A percentile compares a stretch with the other conserved stretches of the same genome.
phyloP scores from a whole-genome alignment of 805 yeast genomes.

The Candida loeiensis region DNA sequence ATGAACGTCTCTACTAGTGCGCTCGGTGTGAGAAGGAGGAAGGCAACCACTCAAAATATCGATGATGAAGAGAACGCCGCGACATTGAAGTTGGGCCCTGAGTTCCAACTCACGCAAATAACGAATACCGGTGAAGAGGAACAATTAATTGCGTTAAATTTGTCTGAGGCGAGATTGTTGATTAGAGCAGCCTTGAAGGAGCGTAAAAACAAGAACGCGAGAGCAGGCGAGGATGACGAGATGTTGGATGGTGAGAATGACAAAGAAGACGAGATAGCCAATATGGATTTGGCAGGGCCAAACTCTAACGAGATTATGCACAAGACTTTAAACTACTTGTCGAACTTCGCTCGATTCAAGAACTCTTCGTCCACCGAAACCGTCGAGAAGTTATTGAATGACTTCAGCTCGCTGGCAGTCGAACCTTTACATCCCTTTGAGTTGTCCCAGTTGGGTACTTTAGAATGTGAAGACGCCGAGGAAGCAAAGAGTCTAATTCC shows the following conservation, averaged over 20 bases:
- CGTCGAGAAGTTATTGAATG: constrained; percentile 82
- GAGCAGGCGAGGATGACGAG: constrained; percentile 32
- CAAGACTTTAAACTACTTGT: constrained; percentile 83
- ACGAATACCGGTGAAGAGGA: constrained; percentile 77
- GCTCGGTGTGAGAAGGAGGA: constrained; percentile 77
- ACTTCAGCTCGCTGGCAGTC: constrained; percentile 49
- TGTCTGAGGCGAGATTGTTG: constrained; percentile 85
- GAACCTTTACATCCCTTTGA: constrained; percentile 87
- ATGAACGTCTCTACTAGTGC: constrained; percentile 93
- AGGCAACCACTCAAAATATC: constrained; percentile 50
- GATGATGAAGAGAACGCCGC: constrained; percentile 94
- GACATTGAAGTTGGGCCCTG: constrained; percentile 83
- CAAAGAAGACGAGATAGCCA: constrained; percentile 44
- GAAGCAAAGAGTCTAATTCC: constrained; percentile 96
- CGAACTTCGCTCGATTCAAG: constrained; percentile 84
- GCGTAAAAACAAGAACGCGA: constrained; percentile 38
- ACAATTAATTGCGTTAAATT: constrained; percentile 77
- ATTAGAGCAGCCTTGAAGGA: constrained; percentile 87
- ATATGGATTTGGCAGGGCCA: constrained; percentile 55
- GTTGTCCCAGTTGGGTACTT: constrained; percentile 83
- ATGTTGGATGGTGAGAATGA: constrained; percentile 23
- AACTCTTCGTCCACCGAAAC: constrained; percentile 92
- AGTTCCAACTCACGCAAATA: constrained; percentile 76
- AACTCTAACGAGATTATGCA: constrained; percentile 85
- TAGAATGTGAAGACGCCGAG: constrained; percentile 93